Percentiles rank a stretch among this genome's conserved stretches.
These are phyloP conservation scores for Drechslera avenae DNA, from an alignment of 2,329 filamentous ascomycete genomes.

Conservation along the genomic window DNA sequence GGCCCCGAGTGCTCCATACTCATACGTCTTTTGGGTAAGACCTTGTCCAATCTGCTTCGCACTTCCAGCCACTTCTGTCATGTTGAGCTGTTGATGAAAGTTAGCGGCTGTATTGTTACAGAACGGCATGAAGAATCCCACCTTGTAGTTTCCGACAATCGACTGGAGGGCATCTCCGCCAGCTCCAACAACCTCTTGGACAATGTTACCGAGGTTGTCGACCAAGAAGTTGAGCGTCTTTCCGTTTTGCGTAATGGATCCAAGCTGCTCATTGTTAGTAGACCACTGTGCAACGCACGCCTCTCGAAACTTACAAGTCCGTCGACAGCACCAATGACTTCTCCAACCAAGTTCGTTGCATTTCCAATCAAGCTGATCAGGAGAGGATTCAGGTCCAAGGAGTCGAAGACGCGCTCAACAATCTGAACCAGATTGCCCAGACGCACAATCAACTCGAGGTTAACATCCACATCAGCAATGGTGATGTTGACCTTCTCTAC, in stretches of 20 bases:
- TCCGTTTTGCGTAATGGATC: constrained; percentile 62
- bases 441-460: constrained; percentile 64
- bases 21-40: constrained; percentile 58
- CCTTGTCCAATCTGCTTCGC: constrained; percentile 46
- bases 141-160: constrained; percentile 63
- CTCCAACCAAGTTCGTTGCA: constrained; percentile 58
- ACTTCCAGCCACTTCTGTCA: constrained; percentile 57
- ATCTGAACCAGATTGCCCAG: constrained; percentile 65
- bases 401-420: constrained; percentile 64
- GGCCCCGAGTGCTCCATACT: constrained; percentile 56
- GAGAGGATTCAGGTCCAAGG: constrained; percentile 66
- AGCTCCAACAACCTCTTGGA: constrained; percentile 61
- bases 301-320: constrained; percentile 49
- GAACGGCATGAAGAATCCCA: constrained; percentile 1
- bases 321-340: constrained; percentile 63
- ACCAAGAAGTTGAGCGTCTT: constrained; percentile 61
- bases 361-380: constrained; percentile 62
- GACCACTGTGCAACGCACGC: background rate
- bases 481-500: constrained; percentile 64
- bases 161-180: constrained; percentile 54
- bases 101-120: constrained; percentile 1
- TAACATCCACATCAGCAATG: constrained; percentile 63
- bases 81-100: constrained; percentile 50
- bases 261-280: constrained; percentile 46
- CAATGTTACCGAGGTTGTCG: constrained; percentile 67